Evolutionary conservation across 1,284 basidiomycete species (phyloP).

Genomic region (Fomitopsis schrenkii): DNA sequence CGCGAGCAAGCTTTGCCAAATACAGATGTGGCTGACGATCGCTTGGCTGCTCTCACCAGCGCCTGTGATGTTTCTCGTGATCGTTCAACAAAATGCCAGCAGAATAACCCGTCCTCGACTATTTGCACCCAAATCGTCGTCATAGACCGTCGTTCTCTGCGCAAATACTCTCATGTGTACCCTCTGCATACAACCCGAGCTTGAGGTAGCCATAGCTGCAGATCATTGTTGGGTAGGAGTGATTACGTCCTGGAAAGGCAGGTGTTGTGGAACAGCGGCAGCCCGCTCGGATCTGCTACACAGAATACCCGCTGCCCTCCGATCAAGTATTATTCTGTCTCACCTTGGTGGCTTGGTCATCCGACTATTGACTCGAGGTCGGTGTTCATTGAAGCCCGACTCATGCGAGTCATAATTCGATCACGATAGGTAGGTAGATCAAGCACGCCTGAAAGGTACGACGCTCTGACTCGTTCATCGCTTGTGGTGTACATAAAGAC

Average conservation of each 20-base stretch:
- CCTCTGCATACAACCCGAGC: too few relatives aligned
- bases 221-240: not conserved
- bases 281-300: not conserved
- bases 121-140: too few relatives aligned
- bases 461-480: not conserved
- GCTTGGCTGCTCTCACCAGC: not conserved
- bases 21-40: conserved; percentile 4
- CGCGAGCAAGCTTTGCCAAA: conserved; percentile 15
- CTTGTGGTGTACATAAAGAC: not conserved
- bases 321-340: not conserved
- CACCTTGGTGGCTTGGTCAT: not conserved
- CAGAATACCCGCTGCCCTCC: not conserved
- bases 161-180: too few relatives aligned
- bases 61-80: not conserved
- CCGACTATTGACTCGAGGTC: not conserved
- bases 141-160: too few relatives aligned
- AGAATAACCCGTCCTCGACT: not conserved
- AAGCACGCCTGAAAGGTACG: not conserved
- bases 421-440: not conserved
- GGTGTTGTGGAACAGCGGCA: not conserved
- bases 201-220: not conserved
- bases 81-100: not conserved
- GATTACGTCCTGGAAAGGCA: not conserved
- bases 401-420: not conserved
- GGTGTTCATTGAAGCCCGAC: not conserved